Conservation (phyloP, 2,329 filamentous ascomycete species). For the Cryphonectria naterciae region DNA sequence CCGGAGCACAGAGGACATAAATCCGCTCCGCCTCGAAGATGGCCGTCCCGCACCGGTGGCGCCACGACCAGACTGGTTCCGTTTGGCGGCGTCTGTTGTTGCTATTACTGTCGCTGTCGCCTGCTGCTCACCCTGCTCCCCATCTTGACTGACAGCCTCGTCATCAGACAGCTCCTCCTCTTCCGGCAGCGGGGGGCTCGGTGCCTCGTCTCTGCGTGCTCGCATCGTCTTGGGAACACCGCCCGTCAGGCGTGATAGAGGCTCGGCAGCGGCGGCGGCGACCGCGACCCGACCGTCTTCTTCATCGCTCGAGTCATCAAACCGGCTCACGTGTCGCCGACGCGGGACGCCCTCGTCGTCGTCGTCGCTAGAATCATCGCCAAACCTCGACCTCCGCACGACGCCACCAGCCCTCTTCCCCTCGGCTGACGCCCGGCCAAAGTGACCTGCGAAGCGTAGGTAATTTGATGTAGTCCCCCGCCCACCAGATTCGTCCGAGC, state of each 20-base stretch:
- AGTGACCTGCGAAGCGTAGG: constrained; percentile 22
- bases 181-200: constrained; percentile 47
- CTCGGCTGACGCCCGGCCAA: constrained; percentile 9
- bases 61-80: constrained; percentile 49
- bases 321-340: constrained; percentile 52
- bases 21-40: constrained; percentile 44
- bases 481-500: constrained; percentile 20
- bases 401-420: constrained; percentile 16
- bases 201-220: not conserved
- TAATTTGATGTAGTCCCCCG: constrained; percentile 13
- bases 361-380: constrained; percentile 36
- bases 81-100: constrained; percentile 37
- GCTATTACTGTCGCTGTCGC: constrained; percentile 14
- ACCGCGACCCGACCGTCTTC: constrained; percentile 40
- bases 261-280: constrained; percentile 39
- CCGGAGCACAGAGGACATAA: constrained; percentile 64
- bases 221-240: constrained; percentile 3
- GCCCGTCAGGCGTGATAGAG: not conserved
- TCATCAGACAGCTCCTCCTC: constrained; percentile 58
- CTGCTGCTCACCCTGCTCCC: constrained; percentile 39
- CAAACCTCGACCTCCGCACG: constrained; percentile 36
- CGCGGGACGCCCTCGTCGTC: constrained; percentile 34
- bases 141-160: constrained; percentile 47
- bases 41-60: not conserved
- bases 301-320: constrained; percentile 68